Base-by-base conservation (phyloP, 495 filamentous ascomycete genomes). In the Talaromyces ruber region DNA sequence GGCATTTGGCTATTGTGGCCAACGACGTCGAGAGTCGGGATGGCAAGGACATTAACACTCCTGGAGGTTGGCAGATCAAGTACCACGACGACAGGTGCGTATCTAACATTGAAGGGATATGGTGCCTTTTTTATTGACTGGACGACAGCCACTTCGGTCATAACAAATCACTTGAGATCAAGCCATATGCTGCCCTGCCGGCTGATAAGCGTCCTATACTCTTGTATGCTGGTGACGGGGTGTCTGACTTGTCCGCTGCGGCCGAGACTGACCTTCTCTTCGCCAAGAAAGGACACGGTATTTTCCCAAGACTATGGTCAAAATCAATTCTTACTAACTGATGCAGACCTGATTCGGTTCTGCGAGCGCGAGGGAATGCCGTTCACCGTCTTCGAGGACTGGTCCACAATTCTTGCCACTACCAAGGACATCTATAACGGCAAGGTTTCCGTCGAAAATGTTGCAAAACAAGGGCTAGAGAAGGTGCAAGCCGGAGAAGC, bases 161-260 rank as follows among this genome's bases (percentile, higher is more conserved):
- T 66, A 93, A 98, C 80, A 97, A 98, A 81, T 90, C 86, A 29
- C 73, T 91, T 37, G 89, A 90, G 64, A 92, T 98, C 67, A 85
- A 89, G 65, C 89, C 88, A 1, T 97, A 97, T 70, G 84, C 88
- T n/a, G 72, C 77, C 37, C 80, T 94, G 11, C 88, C 91, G 0
- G 80, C 82, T 4, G 74, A 76, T 16, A 76, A 86, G 61, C 79
- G 91, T 59, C 92, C 92, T 0, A 83, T 82, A 9, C 81, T 96
- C 71, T 87, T 96, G 64, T 97, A 97, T 66, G 92, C 92, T 25
- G 92, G 92, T 54, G 92, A 97, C 63, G 92, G 92, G 26, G 90
- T 96, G 0, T 93, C 89, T 1, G 92, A 97, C 69, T 76, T 97
- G 50, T 92, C 88, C 30, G 92, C 92, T 9, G 92, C 92, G 2